These are phyloP conservation scores for Neopestalotiopsis rosae DNA, from an alignment of 2,329 filamentous ascomycete species.

Conservation along the genomic window DNA sequence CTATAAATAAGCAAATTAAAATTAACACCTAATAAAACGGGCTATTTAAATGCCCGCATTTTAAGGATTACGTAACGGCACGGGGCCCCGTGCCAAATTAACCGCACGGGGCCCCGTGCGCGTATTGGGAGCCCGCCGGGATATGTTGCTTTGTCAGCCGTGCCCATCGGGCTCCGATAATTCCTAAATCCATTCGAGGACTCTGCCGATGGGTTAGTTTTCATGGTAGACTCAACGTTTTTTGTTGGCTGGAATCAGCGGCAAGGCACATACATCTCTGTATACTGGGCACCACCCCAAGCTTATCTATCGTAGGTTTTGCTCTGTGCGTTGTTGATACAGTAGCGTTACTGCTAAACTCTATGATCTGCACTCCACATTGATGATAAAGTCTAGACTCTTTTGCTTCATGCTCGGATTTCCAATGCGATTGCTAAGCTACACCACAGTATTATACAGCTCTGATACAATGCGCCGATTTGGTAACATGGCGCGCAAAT, in stretches of 20 bases:
- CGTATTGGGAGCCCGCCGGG: too few relatives aligned
- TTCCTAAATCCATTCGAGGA: not conserved
- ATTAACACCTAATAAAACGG: too few relatives aligned
- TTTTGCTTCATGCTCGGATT: not conserved
- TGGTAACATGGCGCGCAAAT: not conserved
- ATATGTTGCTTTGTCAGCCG: not conserved
- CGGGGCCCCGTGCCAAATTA: too few relatives aligned
- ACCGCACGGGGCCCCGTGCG: too few relatives aligned
- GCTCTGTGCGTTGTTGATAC: not conserved
- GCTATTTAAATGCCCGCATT: too few relatives aligned
- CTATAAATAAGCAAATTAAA: too few relatives aligned
- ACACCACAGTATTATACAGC: not conserved
- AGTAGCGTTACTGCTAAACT: slow-evolving; percentile 3
- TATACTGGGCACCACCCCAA: not conserved
- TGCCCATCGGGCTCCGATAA: not conserved
- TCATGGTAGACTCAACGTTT: not conserved
- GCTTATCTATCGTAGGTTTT: slow-evolving; percentile 1
- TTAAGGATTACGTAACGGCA: too few relatives aligned
- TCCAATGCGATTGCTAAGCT: not conserved
- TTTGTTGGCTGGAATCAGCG: not conserved
- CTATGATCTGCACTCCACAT: not conserved
- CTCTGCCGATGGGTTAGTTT: not conserved
- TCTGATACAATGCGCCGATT: not conserved
- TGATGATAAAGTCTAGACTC: not conserved
- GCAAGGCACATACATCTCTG: not conserved